phyloP scores from a whole-genome alignment of 208 protist species.

The Novymonas esmeraldas region DNA sequence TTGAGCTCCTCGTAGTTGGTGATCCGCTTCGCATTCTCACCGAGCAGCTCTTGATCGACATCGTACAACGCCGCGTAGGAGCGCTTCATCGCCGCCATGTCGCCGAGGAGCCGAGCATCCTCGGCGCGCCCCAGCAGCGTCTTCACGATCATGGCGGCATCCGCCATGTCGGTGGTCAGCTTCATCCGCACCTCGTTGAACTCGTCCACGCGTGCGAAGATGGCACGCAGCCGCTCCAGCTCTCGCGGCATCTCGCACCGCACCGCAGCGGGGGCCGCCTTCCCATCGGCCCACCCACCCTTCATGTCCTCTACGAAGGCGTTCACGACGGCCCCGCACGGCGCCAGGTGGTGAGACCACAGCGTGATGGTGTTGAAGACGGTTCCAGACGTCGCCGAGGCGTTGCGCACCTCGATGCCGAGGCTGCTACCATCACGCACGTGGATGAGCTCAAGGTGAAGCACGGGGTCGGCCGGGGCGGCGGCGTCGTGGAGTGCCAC shows the following conservation, averaged over 20 bases:
- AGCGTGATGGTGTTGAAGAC: constrained; percentile 45
- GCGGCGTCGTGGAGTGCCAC: constrained; percentile 30
- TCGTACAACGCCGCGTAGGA: constrained; percentile 87
- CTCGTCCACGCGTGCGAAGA: constrained; percentile 85
- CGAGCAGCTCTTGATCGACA: constrained; percentile 88
- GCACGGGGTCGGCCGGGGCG: constrained; percentile 23
- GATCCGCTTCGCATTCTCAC: constrained; percentile 93
- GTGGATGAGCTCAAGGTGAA: constrained; percentile 61
- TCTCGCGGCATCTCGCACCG: constrained; percentile 85
- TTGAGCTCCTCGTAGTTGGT: constrained; percentile 93
- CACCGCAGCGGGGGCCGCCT: constrained; percentile 23
- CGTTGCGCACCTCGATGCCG: constrained; percentile 47
- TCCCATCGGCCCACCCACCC: constrained; percentile 33
- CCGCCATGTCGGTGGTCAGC: constrained; percentile 94
- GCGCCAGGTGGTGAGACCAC: constrained; percentile 75
- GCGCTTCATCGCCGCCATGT: constrained; percentile 83
- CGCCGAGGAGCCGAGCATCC: constrained; percentile 89
- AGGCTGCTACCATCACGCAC: constrained; percentile 68
- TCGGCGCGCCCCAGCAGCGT: constrained; percentile 91
- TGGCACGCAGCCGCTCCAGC: constrained; percentile 45
- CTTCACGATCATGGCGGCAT: constrained; percentile 87
- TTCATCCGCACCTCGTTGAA: constrained; percentile 86
- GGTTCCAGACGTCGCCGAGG: constrained; percentile 8
- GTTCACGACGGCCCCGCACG: constrained; percentile 86
- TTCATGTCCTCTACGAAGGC: constrained; percentile 64